Conservation (phyloP, 2,329 filamentous ascomycete genomes). For the Penicillium sp. region DNA sequence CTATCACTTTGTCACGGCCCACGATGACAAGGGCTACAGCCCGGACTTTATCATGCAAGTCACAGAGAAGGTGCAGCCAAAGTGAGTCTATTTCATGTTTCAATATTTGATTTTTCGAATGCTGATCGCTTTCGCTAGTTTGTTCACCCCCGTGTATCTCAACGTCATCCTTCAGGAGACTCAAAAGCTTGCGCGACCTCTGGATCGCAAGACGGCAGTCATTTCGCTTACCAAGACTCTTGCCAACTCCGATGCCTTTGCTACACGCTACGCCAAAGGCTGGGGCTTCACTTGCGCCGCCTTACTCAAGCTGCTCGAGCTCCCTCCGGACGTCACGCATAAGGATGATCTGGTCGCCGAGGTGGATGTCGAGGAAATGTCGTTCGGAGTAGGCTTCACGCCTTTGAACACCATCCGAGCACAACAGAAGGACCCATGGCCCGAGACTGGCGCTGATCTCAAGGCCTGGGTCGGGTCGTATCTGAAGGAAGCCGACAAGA, state of each 20-base stretch:
- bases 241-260: constrained; percentile 78
- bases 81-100: constrained; percentile 39
- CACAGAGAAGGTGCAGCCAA: constrained; percentile 71
- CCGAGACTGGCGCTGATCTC: constrained; percentile 71
- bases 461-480: constrained; percentile 77
- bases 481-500: constrained; percentile 68
- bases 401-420: constrained; percentile 84
- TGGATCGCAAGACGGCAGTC: constrained; percentile 89
- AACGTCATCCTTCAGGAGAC: constrained; percentile 82
- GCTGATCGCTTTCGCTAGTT: constrained; percentile 33
- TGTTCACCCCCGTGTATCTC: constrained; percentile 82
- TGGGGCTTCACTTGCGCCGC: constrained; percentile 87
- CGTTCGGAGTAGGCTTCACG: constrained; percentile 92
- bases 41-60: constrained; percentile 85
- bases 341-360: constrained; percentile 76
- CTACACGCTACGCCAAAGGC: constrained; percentile 69
- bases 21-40: constrained; percentile 73
- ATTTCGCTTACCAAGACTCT: constrained; percentile 90
- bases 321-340: constrained; percentile 67
- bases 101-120: neutral
- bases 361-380: constrained; percentile 87
- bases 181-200: constrained; percentile 75
- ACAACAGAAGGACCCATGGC: constrained; percentile 69
- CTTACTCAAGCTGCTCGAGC: constrained; percentile 82
- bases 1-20: constrained; percentile 84